Evolutionary conservation across 768 basidiomycete genomes (phyloP), one percentile per base, ranked within the genome.

Genomic region (Mycena amicta): DNA sequence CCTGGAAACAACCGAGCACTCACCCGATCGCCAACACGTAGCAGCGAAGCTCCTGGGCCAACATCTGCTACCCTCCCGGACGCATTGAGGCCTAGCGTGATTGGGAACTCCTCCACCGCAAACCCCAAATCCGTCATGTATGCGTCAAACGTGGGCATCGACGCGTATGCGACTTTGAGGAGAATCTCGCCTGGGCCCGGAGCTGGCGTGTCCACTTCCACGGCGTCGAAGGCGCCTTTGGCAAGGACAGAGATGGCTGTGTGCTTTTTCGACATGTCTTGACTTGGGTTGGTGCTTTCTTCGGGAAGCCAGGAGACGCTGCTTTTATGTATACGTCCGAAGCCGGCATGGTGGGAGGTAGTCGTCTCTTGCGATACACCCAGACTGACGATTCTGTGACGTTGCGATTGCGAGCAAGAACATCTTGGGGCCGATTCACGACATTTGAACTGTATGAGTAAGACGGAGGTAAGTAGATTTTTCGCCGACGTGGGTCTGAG

Each of bases 91-190:
- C 80, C 80, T 15, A 79, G 55, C 2, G 71, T 66, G 18, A 68
- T 39, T 5, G 80, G 80, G 55, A 73, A 77, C 43, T 68, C 65
- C 2, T 57, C 47, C 6, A 75, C 68, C 20, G 47, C 60, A 43
- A 67, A 70, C n/a, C 72, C 76, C 5, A 68, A 60, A 56, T 80
- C 80, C 12, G 66, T 66, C 33, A 71, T 63, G 63, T 79, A 80
- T 1, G 71, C 68, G 57, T 81, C 80, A 53, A 76, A 72, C 3
- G 78, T 66, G 31, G 74, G 71, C 67, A 81, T 68, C 18, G 76
- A 63, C 3, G 74, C 71, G 56, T 76, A 80, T 37, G 69, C 71
- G 12, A 78, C 76, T 64, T 77, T 76, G 52, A 82, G 46, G n/a
- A 75, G 68, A 22, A 81, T 72, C 53, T 80, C 70, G 22, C 68